Evolutionary conservation across 306 rosid species (phyloP).

Genomic region (Mimosa bimucronata): DNA sequence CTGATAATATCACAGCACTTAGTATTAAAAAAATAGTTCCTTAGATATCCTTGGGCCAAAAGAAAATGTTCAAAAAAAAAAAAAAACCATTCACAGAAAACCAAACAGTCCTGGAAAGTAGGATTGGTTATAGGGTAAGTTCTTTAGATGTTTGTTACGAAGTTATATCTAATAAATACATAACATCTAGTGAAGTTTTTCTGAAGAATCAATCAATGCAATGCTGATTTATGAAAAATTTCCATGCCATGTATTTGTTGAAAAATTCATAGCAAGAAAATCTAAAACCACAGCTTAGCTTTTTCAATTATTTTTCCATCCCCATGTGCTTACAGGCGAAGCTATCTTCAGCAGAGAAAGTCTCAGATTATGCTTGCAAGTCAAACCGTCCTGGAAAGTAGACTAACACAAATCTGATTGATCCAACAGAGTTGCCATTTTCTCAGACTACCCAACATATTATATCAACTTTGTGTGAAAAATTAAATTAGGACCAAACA

Average conservation of each 20-base stretch:
- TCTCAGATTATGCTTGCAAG: slow-evolving; percentile 12
- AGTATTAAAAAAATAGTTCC: neutral
- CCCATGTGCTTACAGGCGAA: neutral
- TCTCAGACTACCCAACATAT: slow-evolving; percentile 1
- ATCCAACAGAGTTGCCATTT: neutral
- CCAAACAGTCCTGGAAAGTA: neutral
- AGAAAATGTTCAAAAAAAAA: neutral
- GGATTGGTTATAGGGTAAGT: no score
- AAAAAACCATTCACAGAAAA: neutral
- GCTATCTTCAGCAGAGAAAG: neutral
- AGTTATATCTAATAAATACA: neutral
- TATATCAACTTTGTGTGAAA: neutral
- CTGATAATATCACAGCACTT: neutral
- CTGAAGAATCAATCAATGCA: neutral
- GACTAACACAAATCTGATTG: slow-evolving; percentile 20
- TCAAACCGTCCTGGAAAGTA: slow-evolving; percentile 5
- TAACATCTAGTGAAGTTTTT: neutral
- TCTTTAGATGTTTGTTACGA: neutral
- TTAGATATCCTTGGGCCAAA: neutral
- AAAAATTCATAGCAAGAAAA: neutral
- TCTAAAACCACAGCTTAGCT: neutral
- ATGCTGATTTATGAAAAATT: neutral
- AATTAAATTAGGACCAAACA: slow-evolving; percentile 14
- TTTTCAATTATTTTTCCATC: slow-evolving; percentile 1
- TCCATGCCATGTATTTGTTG: neutral